These are phyloP conservation scores for Betula pendula DNA, from an alignment of 306 rosid genomes.

Conservation along the genomic window DNA sequence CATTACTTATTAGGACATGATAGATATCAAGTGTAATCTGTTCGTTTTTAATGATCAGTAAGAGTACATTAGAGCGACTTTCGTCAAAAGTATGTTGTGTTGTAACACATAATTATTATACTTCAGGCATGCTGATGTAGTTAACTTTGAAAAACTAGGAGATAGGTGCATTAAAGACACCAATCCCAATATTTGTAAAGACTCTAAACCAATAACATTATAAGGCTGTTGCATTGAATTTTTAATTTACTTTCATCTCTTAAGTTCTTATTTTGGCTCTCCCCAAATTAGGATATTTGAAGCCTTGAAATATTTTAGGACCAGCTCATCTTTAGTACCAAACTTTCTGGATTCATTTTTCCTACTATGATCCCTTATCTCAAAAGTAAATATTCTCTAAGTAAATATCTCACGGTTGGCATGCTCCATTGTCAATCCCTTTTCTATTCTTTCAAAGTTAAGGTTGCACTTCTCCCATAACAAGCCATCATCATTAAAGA, in stretches of 20 bases:
- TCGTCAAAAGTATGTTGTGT: not conserved
- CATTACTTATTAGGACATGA: not conserved
- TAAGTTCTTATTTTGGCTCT: not conserved
- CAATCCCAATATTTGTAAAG: not conserved
- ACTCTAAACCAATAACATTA: not conserved
- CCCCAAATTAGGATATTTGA: not conserved
- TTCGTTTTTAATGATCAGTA: not conserved
- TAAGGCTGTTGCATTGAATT: not conserved
- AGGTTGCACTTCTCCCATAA: not conserved
- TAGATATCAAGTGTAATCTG: not conserved
- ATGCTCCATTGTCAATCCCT: not conserved
- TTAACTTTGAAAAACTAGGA: not conserved
- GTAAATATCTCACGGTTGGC: not conserved
- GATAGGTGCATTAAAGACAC: not conserved
- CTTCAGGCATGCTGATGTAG: not conserved
- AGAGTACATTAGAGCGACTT: not conserved
- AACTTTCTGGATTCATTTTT: not conserved
- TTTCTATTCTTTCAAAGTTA: not conserved
- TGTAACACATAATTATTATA: not conserved
- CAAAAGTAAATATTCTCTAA: not conserved
- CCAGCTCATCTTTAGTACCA: constrained; percentile 2
- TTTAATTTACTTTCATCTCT: not conserved
- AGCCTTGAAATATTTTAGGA: not conserved
- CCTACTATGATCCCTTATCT: not conserved
- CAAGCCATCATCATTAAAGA: not conserved